A percentile compares a stretch with the other conserved stretches of the same genome.
Evolutionary conservation across 2,329 filamentous ascomycete species (phyloP).

Genomic region (Tolypocladium album): DNA sequence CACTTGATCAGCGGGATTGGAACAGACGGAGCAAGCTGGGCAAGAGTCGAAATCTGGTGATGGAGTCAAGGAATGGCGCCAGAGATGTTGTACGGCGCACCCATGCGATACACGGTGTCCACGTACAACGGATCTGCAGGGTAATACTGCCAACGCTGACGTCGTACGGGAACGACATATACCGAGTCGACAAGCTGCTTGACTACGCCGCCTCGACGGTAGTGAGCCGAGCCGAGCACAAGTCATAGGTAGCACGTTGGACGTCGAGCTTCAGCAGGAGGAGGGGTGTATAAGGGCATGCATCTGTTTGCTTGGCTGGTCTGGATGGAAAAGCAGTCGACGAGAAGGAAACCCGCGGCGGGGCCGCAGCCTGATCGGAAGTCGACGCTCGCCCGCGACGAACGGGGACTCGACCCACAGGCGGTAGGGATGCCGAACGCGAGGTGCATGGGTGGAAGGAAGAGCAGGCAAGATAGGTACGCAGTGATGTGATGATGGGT

Average conservation of each 20-base stretch:
- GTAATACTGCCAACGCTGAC: constrained; percentile 34
- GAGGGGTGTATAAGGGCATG: background rate
- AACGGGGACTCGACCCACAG: background rate
- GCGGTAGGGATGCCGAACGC: background rate
- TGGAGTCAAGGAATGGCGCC: constrained; percentile 14
- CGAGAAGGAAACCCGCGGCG: background rate
- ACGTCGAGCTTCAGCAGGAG: background rate
- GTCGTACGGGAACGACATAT: constrained; percentile 25
- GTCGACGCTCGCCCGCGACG: background rate
- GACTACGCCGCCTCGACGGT: constrained; percentile 3
- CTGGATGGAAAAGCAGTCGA: background rate
- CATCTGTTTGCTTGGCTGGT: constrained; percentile 1
- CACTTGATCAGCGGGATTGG: constrained; percentile 13
- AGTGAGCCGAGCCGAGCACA: constrained; percentile 3
- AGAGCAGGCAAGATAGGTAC: background rate
- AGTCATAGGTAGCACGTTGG: background rate
- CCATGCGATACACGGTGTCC: constrained; percentile 20
- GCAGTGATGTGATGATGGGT: constrained; percentile 1
- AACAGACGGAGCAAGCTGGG: constrained; percentile 3
- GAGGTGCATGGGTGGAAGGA: background rate
- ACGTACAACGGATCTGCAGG: constrained; percentile 15
- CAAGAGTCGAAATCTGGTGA: constrained; percentile 7
- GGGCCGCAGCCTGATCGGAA: constrained; percentile 1
- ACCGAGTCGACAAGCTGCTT: constrained; percentile 6
- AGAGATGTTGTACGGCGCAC: constrained; percentile 24